These are phyloP conservation scores for Conringia planisiliqua DNA, from an alignment of 345 rosid genomes.

Conservation along the genomic window DNA sequence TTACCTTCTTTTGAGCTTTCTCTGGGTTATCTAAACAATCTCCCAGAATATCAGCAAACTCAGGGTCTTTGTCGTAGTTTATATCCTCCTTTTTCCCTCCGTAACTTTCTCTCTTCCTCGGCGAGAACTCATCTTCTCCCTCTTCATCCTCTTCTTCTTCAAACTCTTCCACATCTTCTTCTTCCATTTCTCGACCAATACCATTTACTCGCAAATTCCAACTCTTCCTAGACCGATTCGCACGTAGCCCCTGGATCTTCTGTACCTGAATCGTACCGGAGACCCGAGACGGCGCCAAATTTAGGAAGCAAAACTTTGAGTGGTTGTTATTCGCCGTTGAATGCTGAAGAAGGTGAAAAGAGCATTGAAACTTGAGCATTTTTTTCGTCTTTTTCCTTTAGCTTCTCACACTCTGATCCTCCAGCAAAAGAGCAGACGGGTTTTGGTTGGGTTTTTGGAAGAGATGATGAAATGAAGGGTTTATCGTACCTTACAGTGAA, in stretches of 20 bases:
- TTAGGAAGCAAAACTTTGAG: not conserved
- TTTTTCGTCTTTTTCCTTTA: not conserved
- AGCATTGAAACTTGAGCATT: constrained; percentile 27
- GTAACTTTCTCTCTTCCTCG: constrained; percentile 29
- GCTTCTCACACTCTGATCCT: not conserved
- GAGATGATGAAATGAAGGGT: constrained; percentile 14
- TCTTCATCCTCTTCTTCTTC: constrained; percentile 31
- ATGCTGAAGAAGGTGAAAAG: constrained; percentile 10
- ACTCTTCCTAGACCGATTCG: constrained; percentile 18
- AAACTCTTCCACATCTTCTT: constrained; percentile 13
- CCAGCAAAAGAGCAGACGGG: not conserved
- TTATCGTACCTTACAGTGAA: constrained; percentile 14
- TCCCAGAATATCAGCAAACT: constrained; percentile 81
- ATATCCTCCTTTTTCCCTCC: constrained; percentile 47
- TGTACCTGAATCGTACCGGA: constrained; percentile 4
- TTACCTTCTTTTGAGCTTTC: constrained; percentile 68
- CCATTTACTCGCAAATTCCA: constrained; percentile 9
- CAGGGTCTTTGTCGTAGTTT: constrained; percentile 79
- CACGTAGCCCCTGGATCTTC: constrained; percentile 5
- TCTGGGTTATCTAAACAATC: constrained; percentile 68
- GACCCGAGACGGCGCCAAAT: constrained; percentile 31
- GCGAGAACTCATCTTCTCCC: constrained; percentile 29
- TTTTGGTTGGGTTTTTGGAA: constrained; percentile 11
- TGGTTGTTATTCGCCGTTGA: not conserved
- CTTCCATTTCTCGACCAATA: constrained; percentile 26